Base-by-base conservation (phyloP, 306 rosid species). In the Lablab purpureus region DNA sequence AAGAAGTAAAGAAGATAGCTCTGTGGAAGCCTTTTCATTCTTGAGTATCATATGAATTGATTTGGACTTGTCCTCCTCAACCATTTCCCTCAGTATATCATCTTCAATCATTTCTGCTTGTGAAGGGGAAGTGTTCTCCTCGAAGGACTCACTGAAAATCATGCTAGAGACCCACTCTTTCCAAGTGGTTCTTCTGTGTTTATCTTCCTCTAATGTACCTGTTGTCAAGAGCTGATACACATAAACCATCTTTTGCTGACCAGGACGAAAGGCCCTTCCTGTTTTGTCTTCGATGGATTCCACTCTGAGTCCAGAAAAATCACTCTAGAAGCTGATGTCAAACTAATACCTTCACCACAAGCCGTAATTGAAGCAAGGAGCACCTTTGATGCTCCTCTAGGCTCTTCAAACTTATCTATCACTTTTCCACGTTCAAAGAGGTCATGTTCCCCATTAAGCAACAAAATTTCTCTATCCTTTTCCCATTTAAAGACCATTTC, bases 231-330 rank as follows among this genome's bases (percentile, higher is more conserved):
- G 65, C 65, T 58, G 65, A 58, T 58, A 58, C 1, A 25, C 65
- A 13, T 58, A 58, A 27, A 58, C 65, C 65, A 58, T 25, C 4
- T 58, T 58, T 25, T 58, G 9, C 10, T 58, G 65, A 25, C 65
- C 65, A 58, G 65, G 65, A 23, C 65, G 34, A 58, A 58, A 58
- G 8, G 65, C 65, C 9, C 65, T 2, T 58, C 65, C 10, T 58
- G 65, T 4, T 58, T 58, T 25, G 65, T 58, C 18, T 58, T 58
- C 1, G 65, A 58, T 11, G 65, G 65, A 12, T 58, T 58, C 65
- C 65, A 58, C 6, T 25, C 65, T 25, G 65, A 58, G 36, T 58
- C 37, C 65, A 58, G 28, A 12, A 58, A 12, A 1, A 58, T 13
- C 65, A 58, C 65, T 23, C 65, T 23, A 1, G 65, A 58, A 25